phyloP scores from a whole-genome alignment of 805 yeast species.

The Yarrowia alimentaria region DNA sequence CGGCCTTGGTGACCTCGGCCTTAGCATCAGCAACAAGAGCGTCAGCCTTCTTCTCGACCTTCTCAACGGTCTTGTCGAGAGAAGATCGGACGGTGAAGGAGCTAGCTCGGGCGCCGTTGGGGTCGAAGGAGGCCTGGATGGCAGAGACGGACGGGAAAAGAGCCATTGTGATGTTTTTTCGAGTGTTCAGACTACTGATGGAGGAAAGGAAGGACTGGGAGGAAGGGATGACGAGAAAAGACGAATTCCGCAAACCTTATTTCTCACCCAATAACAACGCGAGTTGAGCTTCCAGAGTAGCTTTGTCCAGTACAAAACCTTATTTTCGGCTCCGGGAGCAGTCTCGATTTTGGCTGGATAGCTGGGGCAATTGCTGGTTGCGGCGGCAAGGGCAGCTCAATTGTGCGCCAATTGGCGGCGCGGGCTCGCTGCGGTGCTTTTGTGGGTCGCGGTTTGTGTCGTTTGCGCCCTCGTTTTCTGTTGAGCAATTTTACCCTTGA shows the following conservation, averaged over 20 bases:
- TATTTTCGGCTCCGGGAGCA: too few relatives aligned
- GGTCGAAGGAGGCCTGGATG: conserved; percentile 42
- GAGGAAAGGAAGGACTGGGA: conserved; percentile 26
- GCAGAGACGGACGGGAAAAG: conserved; percentile 43
- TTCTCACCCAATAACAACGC: conserved; percentile 23
- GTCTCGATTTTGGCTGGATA: too few relatives aligned
- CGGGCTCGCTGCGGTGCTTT: too few relatives aligned
- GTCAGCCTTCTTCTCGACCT: conserved; percentile 35
- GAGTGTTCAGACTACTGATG: conserved; percentile 27
- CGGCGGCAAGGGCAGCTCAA: too few relatives aligned
- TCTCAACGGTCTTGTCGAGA: conserved; percentile 37
- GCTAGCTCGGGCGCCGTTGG: conserved; percentile 37
- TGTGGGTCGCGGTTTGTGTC: too few relatives aligned
- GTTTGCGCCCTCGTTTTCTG: too few relatives aligned
- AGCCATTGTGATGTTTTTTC: conserved; percentile 36
- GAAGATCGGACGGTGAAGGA: conserved; percentile 38
- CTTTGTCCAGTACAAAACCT: not conserved
- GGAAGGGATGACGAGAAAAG: conserved; percentile 21
- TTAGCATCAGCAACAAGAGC: conserved; percentile 37
- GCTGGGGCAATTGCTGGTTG: too few relatives aligned
- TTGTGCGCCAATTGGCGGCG: too few relatives aligned
- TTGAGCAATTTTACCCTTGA: too few relatives aligned
- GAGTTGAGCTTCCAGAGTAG: conserved; percentile 14
- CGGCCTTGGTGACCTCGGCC: conserved; percentile 40
- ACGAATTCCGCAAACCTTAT: conserved; percentile 5